Evolutionary conservation across 2,329 filamentous ascomycete genomes (phyloP).

Genomic region (Aspergillus sp.): DNA sequence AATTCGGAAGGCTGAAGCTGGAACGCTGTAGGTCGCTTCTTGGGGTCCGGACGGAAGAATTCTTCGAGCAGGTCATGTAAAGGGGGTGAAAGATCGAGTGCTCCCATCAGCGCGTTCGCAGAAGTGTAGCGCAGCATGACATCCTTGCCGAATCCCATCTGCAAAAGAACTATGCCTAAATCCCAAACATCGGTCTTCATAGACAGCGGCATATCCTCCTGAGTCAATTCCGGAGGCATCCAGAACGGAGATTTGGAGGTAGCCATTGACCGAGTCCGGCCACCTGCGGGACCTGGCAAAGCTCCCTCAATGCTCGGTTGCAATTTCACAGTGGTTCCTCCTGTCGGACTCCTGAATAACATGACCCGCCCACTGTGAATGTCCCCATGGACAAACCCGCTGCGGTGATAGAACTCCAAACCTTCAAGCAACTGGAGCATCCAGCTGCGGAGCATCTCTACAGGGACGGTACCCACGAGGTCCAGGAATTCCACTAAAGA

Average conservation of each 20-base stretch:
- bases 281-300: slow-evolving; percentile 43
- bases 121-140: slow-evolving; percentile 71
- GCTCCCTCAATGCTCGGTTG: slow-evolving; percentile 44
- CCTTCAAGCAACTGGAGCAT: slow-evolving; percentile 88
- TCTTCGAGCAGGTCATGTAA: slow-evolving; percentile 73
- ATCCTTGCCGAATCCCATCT: slow-evolving; percentile 87
- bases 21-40: slow-evolving; percentile 78
- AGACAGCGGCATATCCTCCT: slow-evolving; percentile 49
- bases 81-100: slow-evolving; percentile 63
- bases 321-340: slow-evolving; percentile 59
- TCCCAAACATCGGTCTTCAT: slow-evolving; percentile 93
- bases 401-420: slow-evolving; percentile 76
- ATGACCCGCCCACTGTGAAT: slow-evolving; percentile 76
- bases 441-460: slow-evolving; percentile 75
- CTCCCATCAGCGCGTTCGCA: slow-evolving; percentile 65
- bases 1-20: slow-evolving; percentile 53
- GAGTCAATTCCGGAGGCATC: slow-evolving; percentile 69
- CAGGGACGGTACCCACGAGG: slow-evolving; percentile 65
- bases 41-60: slow-evolving; percentile 77
- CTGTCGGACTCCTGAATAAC: slow-evolving; percentile 61
- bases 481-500: slow-evolving; percentile 77
- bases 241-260: slow-evolving; percentile 74
- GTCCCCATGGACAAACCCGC: slow-evolving; percentile 75
- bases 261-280: slow-evolving; percentile 23
- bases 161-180: slow-evolving; percentile 80